A percentile compares a stretch with the other conserved stretches of the same genome.
Evolutionary conservation across 441 rosid species (phyloP).

Genomic region (Syzygium syzygioides): DNA sequence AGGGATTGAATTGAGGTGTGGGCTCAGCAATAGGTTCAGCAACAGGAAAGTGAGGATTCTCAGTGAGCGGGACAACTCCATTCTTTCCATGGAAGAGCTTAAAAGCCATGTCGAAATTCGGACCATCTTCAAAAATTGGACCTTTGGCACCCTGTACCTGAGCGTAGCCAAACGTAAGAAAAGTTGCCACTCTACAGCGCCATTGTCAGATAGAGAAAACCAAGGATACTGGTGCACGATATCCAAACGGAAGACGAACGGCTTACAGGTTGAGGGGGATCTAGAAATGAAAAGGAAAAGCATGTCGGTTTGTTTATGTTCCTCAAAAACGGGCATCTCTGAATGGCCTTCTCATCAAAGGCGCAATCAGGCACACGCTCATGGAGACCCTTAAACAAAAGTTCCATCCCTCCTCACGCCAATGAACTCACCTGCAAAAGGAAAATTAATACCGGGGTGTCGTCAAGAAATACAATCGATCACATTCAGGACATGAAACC

Average conservation of each 20-base stretch:
- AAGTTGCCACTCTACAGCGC: not conserved
- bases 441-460: not conserved
- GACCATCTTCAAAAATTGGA: constrained; percentile 86
- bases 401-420: constrained; percentile 22
- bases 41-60: constrained; percentile 19
- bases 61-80: constrained; percentile 71
- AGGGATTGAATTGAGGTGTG: constrained; percentile 40
- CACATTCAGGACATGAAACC: not conserved
- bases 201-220: not conserved
- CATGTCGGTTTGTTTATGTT: constrained; percentile 71
- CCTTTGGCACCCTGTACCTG: constrained; percentile 52
- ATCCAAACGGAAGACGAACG: not conserved
- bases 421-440: not conserved
- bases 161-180: not conserved
- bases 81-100: constrained; percentile 79
- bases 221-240: not conserved
- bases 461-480: not conserved
- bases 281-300: constrained; percentile 52
- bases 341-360: constrained; percentile 43
- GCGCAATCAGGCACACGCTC: constrained; percentile 37
- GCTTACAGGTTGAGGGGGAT: constrained; percentile 43
- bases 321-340: constrained; percentile 74
- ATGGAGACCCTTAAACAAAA: constrained; percentile 26
- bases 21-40: constrained; percentile 26
- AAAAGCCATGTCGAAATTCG: constrained; percentile 56